Evolutionary conservation across 2,329 filamentous ascomycete species (phyloP), one percentile per base, ranked within the genome.

Genomic region (Ophiostoma tasmaniense): DNA sequence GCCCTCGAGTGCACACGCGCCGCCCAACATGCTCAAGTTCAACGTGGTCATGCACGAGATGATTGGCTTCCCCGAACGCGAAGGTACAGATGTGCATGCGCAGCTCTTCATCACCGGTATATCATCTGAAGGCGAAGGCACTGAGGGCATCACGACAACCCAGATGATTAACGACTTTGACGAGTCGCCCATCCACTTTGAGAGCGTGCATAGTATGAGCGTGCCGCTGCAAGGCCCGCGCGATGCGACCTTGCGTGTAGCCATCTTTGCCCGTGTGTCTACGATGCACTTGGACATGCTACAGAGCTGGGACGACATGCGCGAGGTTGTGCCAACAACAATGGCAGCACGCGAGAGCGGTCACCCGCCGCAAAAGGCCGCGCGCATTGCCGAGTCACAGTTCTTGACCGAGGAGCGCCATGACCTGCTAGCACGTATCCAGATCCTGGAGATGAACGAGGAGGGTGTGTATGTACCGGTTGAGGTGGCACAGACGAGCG

Each of bases 1-100:
- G 76, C 95, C 95, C 17, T 98, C 94, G 0, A 94, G 92, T 65
- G 93, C 94, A 1, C 89, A 96, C 75, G 94, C 93, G 3, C 95
- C 95, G 17, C 91, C 92, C 14, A 95, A 91, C 70, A 97, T 92
- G 2, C 81, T 98, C 70, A 99, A 98, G 77, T 99, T 99, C 81
- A 99, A 98, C 75, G 93, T 98, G 5, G 93, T 98, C 39, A 97
- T 99, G 92, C 93, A 96, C 75, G 93, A 98, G 76, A 87, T 99
- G 80, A 81, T 95, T 45, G 95, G 95, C 0, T 99, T 99, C 74
- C 90, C 95, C 0, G 95, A 99, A 79, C 88, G 94, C 71, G 95
- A 99, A 80, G 95, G 95, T 17, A 96, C 92, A 0, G 90, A 97
- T 73, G 93, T 99, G 35, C 95, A 99, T 78, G 95, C 93, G 1